Evolutionary conservation across 805 yeast genomes (phyloP).

Genomic region (Hermanozyma aechmeae): DNA sequence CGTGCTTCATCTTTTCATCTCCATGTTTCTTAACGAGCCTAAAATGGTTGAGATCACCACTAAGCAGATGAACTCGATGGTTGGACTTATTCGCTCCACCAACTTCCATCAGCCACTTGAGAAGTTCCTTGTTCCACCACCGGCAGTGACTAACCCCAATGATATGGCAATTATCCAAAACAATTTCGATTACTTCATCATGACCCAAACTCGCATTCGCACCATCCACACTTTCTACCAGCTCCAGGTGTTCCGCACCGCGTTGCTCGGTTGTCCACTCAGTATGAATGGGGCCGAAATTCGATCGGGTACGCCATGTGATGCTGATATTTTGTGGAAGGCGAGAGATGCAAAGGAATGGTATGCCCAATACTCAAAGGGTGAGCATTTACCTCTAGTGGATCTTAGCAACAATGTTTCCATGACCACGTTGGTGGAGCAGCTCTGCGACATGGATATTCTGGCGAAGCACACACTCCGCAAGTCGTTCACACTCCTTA

Average conservation of each 20-base stretch:
- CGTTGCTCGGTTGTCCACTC: slow-evolving; percentile 33
- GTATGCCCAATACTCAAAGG: slow-evolving; percentile 21
- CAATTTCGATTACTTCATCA: slow-evolving; percentile 42
- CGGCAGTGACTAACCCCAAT: slow-evolving; percentile 12
- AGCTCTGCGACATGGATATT: slow-evolving; percentile 27
- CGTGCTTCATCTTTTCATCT: slow-evolving; percentile 45
- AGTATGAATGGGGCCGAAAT: slow-evolving; percentile 33
- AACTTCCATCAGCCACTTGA: slow-evolving; percentile 44
- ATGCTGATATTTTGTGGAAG: slow-evolving; percentile 51
- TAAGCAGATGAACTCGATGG: slow-evolving; percentile 45
- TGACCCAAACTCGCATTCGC: slow-evolving; percentile 47
- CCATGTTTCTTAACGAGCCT: slow-evolving; percentile 47
- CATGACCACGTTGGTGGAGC: slow-evolving; percentile 35
- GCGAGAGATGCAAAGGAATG: slow-evolving; percentile 43
- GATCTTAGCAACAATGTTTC: slow-evolving; percentile 49
- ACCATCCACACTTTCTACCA: slow-evolving; percentile 44
- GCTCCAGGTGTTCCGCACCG: slow-evolving; percentile 38
- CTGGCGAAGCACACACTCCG: slow-evolving; percentile 36
- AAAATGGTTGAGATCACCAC: slow-evolving; percentile 41
- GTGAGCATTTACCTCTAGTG: slow-evolving; percentile 23
- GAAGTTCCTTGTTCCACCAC: slow-evolving; percentile 10
- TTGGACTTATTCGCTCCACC: slow-evolving; percentile 44
- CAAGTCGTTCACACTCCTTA: slow-evolving; percentile 45
- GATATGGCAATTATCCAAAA: slow-evolving; percentile 22
- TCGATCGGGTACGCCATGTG: slow-evolving; percentile 58